Evolutionary conservation across 768 basidiomycete genomes (phyloP).

Genomic region (Phallus indusiatus): DNA sequence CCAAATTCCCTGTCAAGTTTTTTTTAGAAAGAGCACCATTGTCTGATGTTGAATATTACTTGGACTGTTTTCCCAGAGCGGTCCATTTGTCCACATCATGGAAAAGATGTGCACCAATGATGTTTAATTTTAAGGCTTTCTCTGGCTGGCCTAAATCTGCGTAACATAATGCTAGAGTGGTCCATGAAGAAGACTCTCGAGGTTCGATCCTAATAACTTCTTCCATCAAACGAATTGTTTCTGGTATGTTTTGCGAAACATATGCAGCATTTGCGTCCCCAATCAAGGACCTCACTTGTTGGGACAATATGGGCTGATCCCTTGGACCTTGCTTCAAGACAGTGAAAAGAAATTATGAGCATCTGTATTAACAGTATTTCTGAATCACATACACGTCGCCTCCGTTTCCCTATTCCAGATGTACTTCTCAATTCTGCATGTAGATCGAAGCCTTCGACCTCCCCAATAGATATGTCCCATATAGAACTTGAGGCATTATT

Average conservation of each 20-base stretch:
- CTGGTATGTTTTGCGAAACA: slow-evolving; percentile 53
- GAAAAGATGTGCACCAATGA: slow-evolving; percentile 84
- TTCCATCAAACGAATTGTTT: slow-evolving; percentile 73
- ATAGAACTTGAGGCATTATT: slow-evolving; percentile 38
- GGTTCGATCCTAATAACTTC: slow-evolving; percentile 95
- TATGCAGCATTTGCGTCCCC: slow-evolving; percentile 86
- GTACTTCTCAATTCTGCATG: slow-evolving; percentile 51
- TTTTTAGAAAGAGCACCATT: background rate
- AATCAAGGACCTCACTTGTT: slow-evolving; percentile 63
- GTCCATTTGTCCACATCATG: slow-evolving; percentile 87
- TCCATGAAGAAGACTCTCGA: slow-evolving; percentile 75
- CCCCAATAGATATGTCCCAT: slow-evolving; percentile 68
- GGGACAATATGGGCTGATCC: slow-evolving; percentile 49
- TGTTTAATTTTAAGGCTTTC: slow-evolving; percentile 70
- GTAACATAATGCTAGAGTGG: slow-evolving; percentile 78
- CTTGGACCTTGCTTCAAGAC: slow-evolving; percentile 29
- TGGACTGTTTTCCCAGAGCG: slow-evolving; percentile 62
- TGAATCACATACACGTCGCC: slow-evolving; percentile 28
- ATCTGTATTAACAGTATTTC: background rate
- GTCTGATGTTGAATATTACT: slow-evolving; percentile 31
- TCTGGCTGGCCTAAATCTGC: slow-evolving; percentile 58
- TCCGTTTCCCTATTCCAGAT: slow-evolving; percentile 56
- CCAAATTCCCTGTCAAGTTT: slow-evolving; percentile 46
- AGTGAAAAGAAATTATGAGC: slow-evolving; percentile 3
- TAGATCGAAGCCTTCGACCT: slow-evolving; percentile 55